Base-by-base conservation (phyloP, 1,284 basidiomycete genomes). In the Heterobasidion parviporum region DNA sequence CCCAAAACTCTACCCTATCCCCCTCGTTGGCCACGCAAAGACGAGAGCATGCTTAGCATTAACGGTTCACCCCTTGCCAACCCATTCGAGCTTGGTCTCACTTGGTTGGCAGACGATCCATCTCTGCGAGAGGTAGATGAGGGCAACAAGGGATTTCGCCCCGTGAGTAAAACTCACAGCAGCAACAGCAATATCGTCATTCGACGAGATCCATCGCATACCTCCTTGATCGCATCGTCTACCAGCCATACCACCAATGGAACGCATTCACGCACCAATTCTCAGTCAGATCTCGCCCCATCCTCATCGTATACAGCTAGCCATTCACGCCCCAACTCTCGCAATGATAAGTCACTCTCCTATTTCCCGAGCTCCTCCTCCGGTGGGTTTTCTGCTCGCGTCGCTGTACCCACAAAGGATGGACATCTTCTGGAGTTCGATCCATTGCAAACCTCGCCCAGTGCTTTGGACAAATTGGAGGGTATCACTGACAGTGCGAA, bases 371-470 rank as follows among this genome's bases (percentile, higher is more conserved):
- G 34, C 2, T 44, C 34, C 45, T 33, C 54, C 14, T 46, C 57
- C 1, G 54, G 54, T 16, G 51, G 54, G 15, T 41, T 60, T 34
- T 43, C 56, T 15, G 61, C 61, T 14, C 57, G 61, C 2, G 82
- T 89, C 6, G 80, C 85, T 1, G 82, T 90, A 15, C 82, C 85
- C 4, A 90, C 85, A 0, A 80, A 78, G 54, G 86, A 89, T 61
- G 89, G 88, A 0, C 83, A 85, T 62, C 66, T 87, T 10, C 74
- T 92, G n/a, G 86, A 89, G 68, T 89, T 92, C 61, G 85, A 91
- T 62, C 87, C 89, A 6, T 69, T 90, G 48, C 75, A 77, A 53
- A 86, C 87, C 1, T 85, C 85, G 0, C 86, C 87, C 0, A 74
- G 77, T 2, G 75, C 83, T 47, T 70, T 91, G 41, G 87, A 90